phyloP scores from a whole-genome alignment of 192 early-diverging fungal genomes.

The Haplosporangium gracile region DNA sequence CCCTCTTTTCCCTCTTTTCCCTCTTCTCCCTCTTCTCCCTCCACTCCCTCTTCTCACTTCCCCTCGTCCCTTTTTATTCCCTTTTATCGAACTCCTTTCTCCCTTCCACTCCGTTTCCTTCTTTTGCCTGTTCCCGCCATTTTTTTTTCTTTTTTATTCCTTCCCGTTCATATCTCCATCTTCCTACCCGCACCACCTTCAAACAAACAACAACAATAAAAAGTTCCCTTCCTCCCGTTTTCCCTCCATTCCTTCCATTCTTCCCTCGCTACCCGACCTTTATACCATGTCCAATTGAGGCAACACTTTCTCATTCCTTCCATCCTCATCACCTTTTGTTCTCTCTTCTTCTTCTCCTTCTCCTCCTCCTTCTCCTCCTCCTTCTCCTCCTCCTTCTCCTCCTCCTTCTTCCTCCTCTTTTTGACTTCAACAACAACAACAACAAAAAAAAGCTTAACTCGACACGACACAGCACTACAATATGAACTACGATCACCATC shows the following conservation, averaged over 20 bases:
- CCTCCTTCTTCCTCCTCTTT: not conserved
- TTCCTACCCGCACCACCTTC: not conserved
- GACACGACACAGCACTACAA: not conserved
- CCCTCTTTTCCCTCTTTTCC: not conserved
- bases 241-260: slow-evolving; percentile 1
- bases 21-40: not conserved
- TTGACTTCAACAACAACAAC: not conserved
- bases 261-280: not conserved
- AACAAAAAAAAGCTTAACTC: not conserved
- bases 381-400: not conserved
- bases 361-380: too few relatives aligned
- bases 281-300: not conserved
- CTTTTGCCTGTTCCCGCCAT: not conserved
- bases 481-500: slow-evolving; percentile 42
- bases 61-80: not conserved
- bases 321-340: not conserved
- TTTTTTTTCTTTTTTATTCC: not conserved
- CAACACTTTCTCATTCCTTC: not conserved
- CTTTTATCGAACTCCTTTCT: not conserved
- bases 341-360: not conserved
- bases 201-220: not conserved
- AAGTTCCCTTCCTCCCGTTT: slow-evolving; percentile 7
- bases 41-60: not conserved
- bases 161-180: slow-evolving; percentile 6
- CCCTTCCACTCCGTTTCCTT: slow-evolving; percentile 3